Evolutionary conservation across 805 yeast species (phyloP), one percentile per base, ranked within the genome.

Genomic region (Candida maltosa): DNA sequence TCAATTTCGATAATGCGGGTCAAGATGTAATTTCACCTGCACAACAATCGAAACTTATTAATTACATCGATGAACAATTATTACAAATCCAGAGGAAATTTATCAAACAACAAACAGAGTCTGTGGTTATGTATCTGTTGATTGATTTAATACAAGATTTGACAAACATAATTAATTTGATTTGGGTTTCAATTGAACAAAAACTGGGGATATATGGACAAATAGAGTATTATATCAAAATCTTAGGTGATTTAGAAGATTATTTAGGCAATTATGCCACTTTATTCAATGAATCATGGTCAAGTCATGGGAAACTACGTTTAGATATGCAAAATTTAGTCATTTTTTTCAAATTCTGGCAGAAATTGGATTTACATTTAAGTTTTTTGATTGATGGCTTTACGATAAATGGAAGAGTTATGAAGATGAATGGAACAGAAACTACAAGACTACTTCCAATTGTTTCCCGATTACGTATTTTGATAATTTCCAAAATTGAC

Each of bases 211-310:
- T 60, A 6, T 57, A 53, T 39, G 66, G 65, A 10, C 71, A 65
- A 43, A 47, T 42, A 3, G 63, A 62, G 39, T 67, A 65, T 37
- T 50, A 61, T 31, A 48, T 66, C 26, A 57, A 56, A 35, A 48
- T 67, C 8, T 21, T 59, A 35, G 59, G 60, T 20, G 72, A 65
- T 40, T 39, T 65, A 29, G 72, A 67, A 31, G 72, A 67, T 42
- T 66, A 62, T 47, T 28, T 65, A 24, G 46, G 43, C 6, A 53
- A 57, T 39, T 65, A 65, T 27, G 18, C 11, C 16, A 34, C 44
- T 2, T 32, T 54, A 14, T 52, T 53, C 17, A 33, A 33, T 14
- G 34, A 29, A 12, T 21, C 26, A 8, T 22, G 22, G 5, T 30
- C 23, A 8, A 15, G 3, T 16, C 26, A 37, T 14, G 29, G 33